phyloP scores from a whole-genome alignment of 129 eudicot species.

The Ambrosia artemisiifolia region DNA sequence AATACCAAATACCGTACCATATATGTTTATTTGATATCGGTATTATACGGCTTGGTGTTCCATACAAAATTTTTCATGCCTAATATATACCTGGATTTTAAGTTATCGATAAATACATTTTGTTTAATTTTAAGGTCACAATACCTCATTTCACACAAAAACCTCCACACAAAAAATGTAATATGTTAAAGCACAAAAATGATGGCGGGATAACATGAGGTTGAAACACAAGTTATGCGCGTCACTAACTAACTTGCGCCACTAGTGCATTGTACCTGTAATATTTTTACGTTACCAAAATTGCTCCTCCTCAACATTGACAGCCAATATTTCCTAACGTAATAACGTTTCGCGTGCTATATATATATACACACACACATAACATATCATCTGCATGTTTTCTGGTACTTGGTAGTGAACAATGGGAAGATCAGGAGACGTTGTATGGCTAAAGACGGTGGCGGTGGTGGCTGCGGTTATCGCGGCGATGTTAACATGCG shows the following conservation, averaged over 20 bases:
- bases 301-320: background rate
- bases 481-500: slow-evolving; percentile 27
- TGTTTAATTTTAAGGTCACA: too few relatives aligned
- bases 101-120: too few relatives aligned
- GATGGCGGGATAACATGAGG: slow-evolving; percentile 22
- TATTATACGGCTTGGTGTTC: too few relatives aligned
- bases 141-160: too few relatives aligned
- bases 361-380: background rate
- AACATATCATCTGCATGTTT: background rate
- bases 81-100: too few relatives aligned
- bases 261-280: slow-evolving; percentile 1
- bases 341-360: slow-evolving; percentile 2
- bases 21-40: too few relatives aligned
- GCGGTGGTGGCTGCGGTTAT: background rate
- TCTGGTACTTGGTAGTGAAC: background rate
- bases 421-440: slow-evolving; percentile 17
- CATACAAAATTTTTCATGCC: too few relatives aligned
- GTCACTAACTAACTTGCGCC: slow-evolving; percentile 22
- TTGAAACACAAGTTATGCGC: slow-evolving; percentile 11
- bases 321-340: background rate
- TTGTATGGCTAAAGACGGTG: slow-evolving; percentile 14
- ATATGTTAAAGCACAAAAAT: too few relatives aligned
- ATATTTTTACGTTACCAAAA: background rate
- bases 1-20: too few relatives aligned
- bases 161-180: too few relatives aligned